Conservation (phyloP, 805 yeast species). For the Crinitomyces ghanaensis region DNA sequence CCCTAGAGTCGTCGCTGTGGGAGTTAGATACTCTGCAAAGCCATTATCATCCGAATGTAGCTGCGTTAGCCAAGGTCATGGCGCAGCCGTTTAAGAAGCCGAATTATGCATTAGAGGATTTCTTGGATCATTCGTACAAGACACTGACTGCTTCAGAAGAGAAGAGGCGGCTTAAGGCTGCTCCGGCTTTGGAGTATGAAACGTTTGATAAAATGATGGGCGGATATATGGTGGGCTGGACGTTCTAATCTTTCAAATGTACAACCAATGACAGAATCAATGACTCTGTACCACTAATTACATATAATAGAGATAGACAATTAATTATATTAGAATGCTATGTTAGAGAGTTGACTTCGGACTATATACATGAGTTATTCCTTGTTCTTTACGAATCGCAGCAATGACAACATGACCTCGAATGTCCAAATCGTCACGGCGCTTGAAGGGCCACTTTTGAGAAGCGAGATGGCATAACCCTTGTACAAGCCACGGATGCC, state of each 20-base stretch:
- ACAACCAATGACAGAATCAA: too few relatives aligned
- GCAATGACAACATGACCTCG: slow-evolving; percentile 27
- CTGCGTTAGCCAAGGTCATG: slow-evolving; percentile 79
- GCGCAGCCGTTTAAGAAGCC: slow-evolving; percentile 84
- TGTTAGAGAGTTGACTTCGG: too few relatives aligned
- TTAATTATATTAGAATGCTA: too few relatives aligned
- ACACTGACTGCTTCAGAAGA: slow-evolving; percentile 47
- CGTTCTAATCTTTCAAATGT: too few relatives aligned
- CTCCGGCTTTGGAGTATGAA: slow-evolving; percentile 59
- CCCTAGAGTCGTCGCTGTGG: slow-evolving; percentile 84
- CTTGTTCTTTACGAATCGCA: slow-evolving; percentile 8
- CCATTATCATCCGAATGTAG: slow-evolving; percentile 93
- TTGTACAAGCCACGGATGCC: slow-evolving; percentile 62
- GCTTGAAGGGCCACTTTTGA: slow-evolving; percentile 64
- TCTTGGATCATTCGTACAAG: slow-evolving; percentile 81
- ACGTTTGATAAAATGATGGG: slow-evolving; percentile 14
- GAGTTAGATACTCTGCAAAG: slow-evolving; percentile 67
- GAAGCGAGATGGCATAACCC: slow-evolving; percentile 58
- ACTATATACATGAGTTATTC: too few relatives aligned
- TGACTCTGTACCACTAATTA: too few relatives aligned
- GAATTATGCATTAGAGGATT: slow-evolving; percentile 84
- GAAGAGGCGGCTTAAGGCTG: slow-evolving; percentile 21
- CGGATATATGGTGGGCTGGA: slow-evolving; percentile 12
- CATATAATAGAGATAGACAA: too few relatives aligned
- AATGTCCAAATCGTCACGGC: slow-evolving; percentile 59